Conservation (phyloP, 257 asterid genomes). For the Solanum ossicruentum region DNA sequence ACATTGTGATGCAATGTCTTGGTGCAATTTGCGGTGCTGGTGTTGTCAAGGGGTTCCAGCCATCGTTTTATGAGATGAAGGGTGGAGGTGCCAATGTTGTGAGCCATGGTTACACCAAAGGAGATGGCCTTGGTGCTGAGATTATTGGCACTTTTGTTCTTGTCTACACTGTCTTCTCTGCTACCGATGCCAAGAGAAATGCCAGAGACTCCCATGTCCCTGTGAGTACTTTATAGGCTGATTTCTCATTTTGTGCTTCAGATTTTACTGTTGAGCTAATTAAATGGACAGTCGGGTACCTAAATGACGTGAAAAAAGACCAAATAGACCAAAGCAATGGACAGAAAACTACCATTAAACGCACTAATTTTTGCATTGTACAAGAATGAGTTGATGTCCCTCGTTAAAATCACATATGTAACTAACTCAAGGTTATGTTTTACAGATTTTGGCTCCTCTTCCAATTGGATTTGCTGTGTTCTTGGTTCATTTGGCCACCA, state of each 20-base stretch:
- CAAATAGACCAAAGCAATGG: too few species aligned
- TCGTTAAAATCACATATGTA: neutral
- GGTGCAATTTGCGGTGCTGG: slow-evolving; percentile 85
- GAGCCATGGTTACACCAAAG: slow-evolving; percentile 59
- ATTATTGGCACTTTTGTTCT: slow-evolving; percentile 67
- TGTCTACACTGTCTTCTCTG: slow-evolving; percentile 75
- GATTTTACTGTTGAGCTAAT: neutral
- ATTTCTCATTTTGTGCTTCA: neutral
- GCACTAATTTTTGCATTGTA: too few species aligned
- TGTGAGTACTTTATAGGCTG: slow-evolving; percentile 17
- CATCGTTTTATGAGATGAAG: slow-evolving; percentile 23
- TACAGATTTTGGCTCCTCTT: slow-evolving; percentile 68
- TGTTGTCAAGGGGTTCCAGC: slow-evolving; percentile 68
- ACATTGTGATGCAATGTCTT: slow-evolving; percentile 69
- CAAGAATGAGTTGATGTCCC: too few species aligned
- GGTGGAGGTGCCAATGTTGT: slow-evolving; percentile 66
- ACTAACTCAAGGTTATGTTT: neutral
- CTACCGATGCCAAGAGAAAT: slow-evolving; percentile 84
- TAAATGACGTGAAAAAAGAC: too few species aligned
- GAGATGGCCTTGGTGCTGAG: slow-evolving; percentile 75
- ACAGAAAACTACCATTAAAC: too few species aligned
- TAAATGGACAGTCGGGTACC: neutral
- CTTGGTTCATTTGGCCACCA: slow-evolving; percentile 76
- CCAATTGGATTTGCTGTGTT: slow-evolving; percentile 76
- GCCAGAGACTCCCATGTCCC: slow-evolving; percentile 89